phyloP scores from a whole-genome alignment of 179 eudicot genomes.

The Carnegiea gigantea region DNA sequence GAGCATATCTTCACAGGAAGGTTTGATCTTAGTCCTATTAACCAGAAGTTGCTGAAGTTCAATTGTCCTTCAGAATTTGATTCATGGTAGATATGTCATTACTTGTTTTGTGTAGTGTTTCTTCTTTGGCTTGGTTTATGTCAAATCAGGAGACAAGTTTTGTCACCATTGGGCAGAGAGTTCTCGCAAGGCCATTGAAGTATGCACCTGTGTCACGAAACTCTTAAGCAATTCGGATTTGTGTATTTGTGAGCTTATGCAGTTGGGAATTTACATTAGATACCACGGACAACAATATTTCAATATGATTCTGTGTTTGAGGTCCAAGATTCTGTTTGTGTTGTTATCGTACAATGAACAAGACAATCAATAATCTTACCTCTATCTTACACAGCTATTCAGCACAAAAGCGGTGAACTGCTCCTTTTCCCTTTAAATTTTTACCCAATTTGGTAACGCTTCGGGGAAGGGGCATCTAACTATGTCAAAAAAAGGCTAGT shows the following conservation, averaged over 20 bases:
- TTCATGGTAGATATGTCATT: constrained; percentile 19
- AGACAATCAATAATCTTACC: neutral
- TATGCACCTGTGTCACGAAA: constrained; percentile 35
- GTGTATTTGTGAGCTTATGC: neutral
- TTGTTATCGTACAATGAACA: neutral
- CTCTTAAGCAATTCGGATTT: neutral
- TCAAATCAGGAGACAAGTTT: constrained; percentile 97
- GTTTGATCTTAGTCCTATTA: constrained; percentile 31
- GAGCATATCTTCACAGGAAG: constrained; percentile 97
- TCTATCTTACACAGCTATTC: neutral
- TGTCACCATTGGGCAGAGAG: constrained; percentile 95
- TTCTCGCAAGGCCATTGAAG: constrained; percentile 96
- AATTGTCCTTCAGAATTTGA: constrained; percentile 7
- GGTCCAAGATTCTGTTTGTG: neutral
- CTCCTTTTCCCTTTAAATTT: neutral
- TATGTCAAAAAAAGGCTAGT: neutral
- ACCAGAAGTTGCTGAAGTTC: constrained; percentile 4
- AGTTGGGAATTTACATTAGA: neutral
- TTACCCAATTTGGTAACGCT: neutral
- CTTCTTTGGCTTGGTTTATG: constrained; percentile 99
- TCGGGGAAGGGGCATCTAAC: neutral
- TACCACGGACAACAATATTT: neutral
- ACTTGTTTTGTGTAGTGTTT: constrained; percentile 63
- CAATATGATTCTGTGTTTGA: neutral
- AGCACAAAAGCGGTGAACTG: neutral